Percentiles rank a stretch among this genome's conserved stretches.
These are phyloP conservation scores for Aureobasidium sp. DNA, from an alignment of 2,329 filamentous ascomycete species.

Conservation along the genomic window DNA sequence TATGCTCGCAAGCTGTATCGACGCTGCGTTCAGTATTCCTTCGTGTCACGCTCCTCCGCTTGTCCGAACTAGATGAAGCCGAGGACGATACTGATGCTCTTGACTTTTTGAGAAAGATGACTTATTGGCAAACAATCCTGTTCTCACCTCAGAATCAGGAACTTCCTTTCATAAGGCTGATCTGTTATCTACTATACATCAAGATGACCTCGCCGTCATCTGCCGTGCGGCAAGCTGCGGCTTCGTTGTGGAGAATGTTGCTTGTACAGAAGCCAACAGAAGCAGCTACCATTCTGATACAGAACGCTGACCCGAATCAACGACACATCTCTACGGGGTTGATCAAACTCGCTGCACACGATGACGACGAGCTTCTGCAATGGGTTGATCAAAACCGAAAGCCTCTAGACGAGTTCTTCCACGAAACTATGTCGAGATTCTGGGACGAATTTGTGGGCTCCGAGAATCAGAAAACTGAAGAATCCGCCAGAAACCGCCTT, in stretches of 20 bases:
- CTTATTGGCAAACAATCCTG: constrained; percentile 93
- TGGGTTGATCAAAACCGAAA: constrained; percentile 81
- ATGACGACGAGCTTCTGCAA: constrained; percentile 75
- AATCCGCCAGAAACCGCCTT: constrained; percentile 61
- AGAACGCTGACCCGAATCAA: constrained; percentile 62
- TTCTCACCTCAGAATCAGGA: constrained; percentile 69
- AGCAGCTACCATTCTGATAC: constrained; percentile 62
- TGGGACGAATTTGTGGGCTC: constrained; percentile 83
- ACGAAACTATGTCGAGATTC: constrained; percentile 65
- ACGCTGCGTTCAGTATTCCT: constrained; percentile 71
- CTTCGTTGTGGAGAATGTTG: constrained; percentile 82
- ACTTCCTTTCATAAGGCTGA: constrained; percentile 70
- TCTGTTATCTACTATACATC: constrained; percentile 88
- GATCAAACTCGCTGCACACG: constrained; percentile 73
- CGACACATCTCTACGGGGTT: constrained; percentile 66
- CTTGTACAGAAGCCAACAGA: constrained; percentile 88
- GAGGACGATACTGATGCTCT: constrained; percentile 55
- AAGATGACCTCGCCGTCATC: constrained; percentile 67
- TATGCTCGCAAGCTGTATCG: constrained; percentile 75
- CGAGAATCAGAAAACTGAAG: constrained; percentile 73
- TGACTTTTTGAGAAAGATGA: constrained; percentile 70
- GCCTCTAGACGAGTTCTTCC: constrained; percentile 73
- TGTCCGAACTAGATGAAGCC: constrained; percentile 72
- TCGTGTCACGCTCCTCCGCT: constrained; percentile 65
- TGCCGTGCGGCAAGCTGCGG: constrained; percentile 63